Base-by-base conservation (phyloP, 805 yeast genomes). In the Metschnikowia amazonensis region DNA sequence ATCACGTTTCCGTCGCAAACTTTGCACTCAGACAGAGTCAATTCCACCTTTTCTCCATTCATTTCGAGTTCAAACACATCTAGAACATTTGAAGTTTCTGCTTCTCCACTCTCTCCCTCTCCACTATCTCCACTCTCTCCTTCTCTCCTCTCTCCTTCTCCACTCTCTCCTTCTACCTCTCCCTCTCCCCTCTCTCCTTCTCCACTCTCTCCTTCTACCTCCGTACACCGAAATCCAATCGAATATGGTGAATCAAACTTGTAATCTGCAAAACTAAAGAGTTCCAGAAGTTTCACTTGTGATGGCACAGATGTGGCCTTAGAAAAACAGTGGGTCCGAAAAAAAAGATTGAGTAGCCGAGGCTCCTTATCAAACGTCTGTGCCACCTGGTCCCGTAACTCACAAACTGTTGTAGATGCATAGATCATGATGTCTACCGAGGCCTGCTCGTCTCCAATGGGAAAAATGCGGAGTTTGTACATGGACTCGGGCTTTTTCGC, bases 21-120 rank as follows among this genome's bases (percentile, higher is more conserved):
- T 8, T 44, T 44, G 36, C 55, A 53, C 36, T 53, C 57, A 5
- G 51, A 30, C 11, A 44, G 50, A 5, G 48, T 38, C 17, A 53
- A 36, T 20, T 38, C 42, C 29, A 51, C 39, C 4, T 30, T 35
- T 11, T 38, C 11, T n/a, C 47, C 55, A 25, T 41, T 29, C 16
- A 42, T 7, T 3, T 36, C 34, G 18, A 53, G 24, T n/a, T 44
- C 49, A 37, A 47, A 53, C 8, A 24, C 21, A 5, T 8, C 11
- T 32, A n/a, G 8, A 28, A 13, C 31, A 28, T 11, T n/a, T 28
- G 31, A 5, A 13, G n/a, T n/a, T n/a, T n/a, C n/a, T 27, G 11
- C 29, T 13, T 11, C n/a, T n/a, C n/a, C n/a, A n/a, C n/a, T n/a
- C n/a, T n/a, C n/a, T n/a, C n/a, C n/a, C n/a, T n/a, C n/a, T n/a